Conservation (phyloP, 495 filamentous ascomycete species). For the Chaetomium cochliodes region DNA sequence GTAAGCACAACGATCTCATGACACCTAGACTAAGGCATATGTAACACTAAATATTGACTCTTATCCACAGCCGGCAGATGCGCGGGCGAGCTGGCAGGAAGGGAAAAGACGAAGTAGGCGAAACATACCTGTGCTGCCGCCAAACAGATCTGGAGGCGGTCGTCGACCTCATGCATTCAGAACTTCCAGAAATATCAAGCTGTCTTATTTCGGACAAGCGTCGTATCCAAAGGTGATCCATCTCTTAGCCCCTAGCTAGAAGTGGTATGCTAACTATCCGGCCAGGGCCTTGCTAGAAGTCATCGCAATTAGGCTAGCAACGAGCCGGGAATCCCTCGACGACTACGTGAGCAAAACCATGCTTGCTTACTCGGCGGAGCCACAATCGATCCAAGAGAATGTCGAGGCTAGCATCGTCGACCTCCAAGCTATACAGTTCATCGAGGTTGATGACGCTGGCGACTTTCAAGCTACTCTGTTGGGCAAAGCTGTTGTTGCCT, state of each 20-base stretch:
- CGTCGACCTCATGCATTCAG: constrained; percentile 67
- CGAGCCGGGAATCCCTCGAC: constrained; percentile 62
- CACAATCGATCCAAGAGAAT: constrained; percentile 46
- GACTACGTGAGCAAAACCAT: constrained; percentile 72
- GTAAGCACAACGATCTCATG: constrained; percentile 39
- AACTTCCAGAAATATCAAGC: constrained; percentile 68
- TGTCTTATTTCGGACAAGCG: constrained; percentile 67
- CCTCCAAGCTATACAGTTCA: constrained; percentile 55
- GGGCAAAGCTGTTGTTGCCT: constrained; percentile 71
- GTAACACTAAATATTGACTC: constrained; percentile 9
- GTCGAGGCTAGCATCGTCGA: constrained; percentile 56
- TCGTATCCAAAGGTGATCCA: constrained; percentile 55
- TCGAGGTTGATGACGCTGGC: constrained; percentile 51
- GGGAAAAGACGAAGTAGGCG: constrained; percentile 76
- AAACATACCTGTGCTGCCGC: constrained; percentile 76
- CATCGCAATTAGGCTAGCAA: constrained; percentile 69
- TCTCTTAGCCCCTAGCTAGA: neutral
- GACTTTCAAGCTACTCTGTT: constrained; percentile 62
- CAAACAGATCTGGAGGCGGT: constrained; percentile 68
- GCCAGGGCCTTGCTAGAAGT: constrained; percentile 68
- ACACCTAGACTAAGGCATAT: constrained; percentile 10
- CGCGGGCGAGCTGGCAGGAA: constrained; percentile 79
- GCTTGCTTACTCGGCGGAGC: constrained; percentile 55
- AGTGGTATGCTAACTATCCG: neutral
- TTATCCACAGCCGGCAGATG: constrained; percentile 76